Percentiles rank a stretch among this genome's conserved stretches.
Evolutionary conservation across 257 asterid species (phyloP).

Genomic region (Fraxinus pennsylvanica): DNA sequence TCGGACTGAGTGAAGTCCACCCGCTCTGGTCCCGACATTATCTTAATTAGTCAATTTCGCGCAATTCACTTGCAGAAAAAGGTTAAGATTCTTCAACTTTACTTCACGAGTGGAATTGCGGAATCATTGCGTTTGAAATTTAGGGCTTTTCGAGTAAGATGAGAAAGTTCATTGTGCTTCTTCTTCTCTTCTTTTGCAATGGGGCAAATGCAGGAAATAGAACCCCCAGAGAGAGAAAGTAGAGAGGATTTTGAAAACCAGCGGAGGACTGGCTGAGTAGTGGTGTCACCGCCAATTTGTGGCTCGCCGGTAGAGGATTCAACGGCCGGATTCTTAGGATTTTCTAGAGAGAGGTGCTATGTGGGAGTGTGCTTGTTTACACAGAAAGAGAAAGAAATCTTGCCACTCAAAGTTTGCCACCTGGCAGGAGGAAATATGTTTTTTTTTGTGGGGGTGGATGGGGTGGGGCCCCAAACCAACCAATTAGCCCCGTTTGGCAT

Average conservation of each 20-base stretch:
- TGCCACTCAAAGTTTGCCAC: slow-evolving; percentile 49
- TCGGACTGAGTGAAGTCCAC: slow-evolving; percentile 58
- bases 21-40: slow-evolving; percentile 78
- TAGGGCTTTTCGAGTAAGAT: slow-evolving; percentile 41
- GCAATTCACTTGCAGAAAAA: not conserved
- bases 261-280: not conserved
- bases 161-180: slow-evolving; percentile 27
- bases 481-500: no score
- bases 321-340: slow-evolving; percentile 37
- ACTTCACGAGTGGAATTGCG: slow-evolving; percentile 8
- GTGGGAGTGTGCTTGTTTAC: not conserved
- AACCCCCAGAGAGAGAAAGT: slow-evolving; percentile 8
- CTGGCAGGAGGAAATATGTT: slow-evolving; percentile 25
- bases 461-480: no score
- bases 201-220: slow-evolving; percentile 8
- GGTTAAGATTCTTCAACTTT: slow-evolving; percentile 11
- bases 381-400: slow-evolving; percentile 24
- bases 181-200: not conserved
- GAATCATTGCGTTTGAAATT: slow-evolving; percentile 24
- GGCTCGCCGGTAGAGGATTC: slow-evolving; percentile 19
- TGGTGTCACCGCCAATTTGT: slow-evolving; percentile 17
- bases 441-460: no score
- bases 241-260: slow-evolving; percentile 22
- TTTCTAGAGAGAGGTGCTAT: slow-evolving; percentile 45
- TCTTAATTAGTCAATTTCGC: slow-evolving; percentile 1